A percentile compares a stretch with the other conserved stretches of the same genome.
phyloP scores from a whole-genome alignment of 2,329 filamentous ascomycete species.

The Neurospora sp. region DNA sequence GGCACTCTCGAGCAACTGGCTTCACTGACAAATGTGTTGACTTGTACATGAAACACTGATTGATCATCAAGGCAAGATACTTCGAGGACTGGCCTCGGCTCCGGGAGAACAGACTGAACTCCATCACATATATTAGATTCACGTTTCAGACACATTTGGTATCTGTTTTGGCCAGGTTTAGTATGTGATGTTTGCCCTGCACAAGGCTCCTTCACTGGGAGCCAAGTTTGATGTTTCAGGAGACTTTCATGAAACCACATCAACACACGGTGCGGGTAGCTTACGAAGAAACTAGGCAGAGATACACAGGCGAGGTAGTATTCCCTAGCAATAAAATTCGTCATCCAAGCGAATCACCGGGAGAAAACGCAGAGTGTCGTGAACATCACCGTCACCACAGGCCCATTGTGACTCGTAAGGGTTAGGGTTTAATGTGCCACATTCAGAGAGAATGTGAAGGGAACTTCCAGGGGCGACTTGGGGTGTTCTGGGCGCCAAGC shows the following conservation, averaged over 20 bases:
- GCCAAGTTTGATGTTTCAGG: neutral
- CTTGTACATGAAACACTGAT: neutral
- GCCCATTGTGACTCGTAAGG: neutral
- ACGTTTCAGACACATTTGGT: neutral
- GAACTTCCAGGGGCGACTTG: neutral
- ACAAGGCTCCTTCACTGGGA: neutral
- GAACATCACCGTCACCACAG: neutral
- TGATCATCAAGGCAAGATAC: neutral
- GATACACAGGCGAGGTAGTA: neutral
- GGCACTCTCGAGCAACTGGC: neutral
- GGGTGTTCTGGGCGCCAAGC: neutral
- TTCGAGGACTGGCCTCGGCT: neutral
- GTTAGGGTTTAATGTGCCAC: neutral
- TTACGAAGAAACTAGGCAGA: neutral
- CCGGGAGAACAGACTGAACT: neutral
- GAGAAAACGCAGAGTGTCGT: neutral
- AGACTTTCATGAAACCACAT: neutral
- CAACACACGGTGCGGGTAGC: neutral
- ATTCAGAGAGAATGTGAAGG: neutral
- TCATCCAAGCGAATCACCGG: neutral
- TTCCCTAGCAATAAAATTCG: neutral
- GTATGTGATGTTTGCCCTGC: neutral
- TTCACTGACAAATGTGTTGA: neutral
- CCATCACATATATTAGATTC: neutral
- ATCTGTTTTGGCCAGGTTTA: neutral